Evolutionary conservation across 805 yeast species (phyloP), one percentile per base, ranked within the genome.

Genomic region (Candida easanensis): DNA sequence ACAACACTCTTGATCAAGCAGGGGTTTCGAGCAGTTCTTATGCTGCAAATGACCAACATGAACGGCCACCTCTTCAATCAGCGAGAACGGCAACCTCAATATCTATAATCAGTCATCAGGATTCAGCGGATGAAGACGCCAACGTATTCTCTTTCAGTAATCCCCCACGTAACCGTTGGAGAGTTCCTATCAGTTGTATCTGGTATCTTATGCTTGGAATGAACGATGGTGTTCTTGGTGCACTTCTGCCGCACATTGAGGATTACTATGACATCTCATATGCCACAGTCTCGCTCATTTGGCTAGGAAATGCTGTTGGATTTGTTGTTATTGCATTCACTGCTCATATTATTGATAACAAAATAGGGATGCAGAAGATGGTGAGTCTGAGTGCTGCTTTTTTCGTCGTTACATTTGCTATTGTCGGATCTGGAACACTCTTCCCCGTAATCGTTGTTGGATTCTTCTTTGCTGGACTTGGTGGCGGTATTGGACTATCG

Each of bases 251-350:
- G 5, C 61, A 64, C 33, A 73, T 79, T 31, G 83, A 79, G 49
- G 54, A 42, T 7, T 65, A 71, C 53, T 79, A 77, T 54, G 39
- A 54, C 25, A 66, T 79, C 39, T 62, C 62, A 15, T 79, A 79
- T 52, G 67, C 80, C 4, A 52, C 73, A 9, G 81, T 77, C 2
- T 78, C 84, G 2, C 53, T 75, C 42, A 70, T 79, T 41, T 79
- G 84, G 84, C 59, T 79, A 45, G 66, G 77, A 21, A 76, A 70
- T 56, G 80, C 83, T 1, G 37, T 69, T n/a, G 84, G 84, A 1
- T 79, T 66, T 51, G 69, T 79, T 4, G 26, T 68, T 4, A 64
- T 76, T 37, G 84, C 83, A 0, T 50, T 67, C 10, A 46, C 69
- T 16, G 64, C 78, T 4, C 77, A 74, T 51, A 57, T 63, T 41